Base-by-base conservation (phyloP, 2,329 filamentous ascomycete species). In the Diplocarpon rosae region DNA sequence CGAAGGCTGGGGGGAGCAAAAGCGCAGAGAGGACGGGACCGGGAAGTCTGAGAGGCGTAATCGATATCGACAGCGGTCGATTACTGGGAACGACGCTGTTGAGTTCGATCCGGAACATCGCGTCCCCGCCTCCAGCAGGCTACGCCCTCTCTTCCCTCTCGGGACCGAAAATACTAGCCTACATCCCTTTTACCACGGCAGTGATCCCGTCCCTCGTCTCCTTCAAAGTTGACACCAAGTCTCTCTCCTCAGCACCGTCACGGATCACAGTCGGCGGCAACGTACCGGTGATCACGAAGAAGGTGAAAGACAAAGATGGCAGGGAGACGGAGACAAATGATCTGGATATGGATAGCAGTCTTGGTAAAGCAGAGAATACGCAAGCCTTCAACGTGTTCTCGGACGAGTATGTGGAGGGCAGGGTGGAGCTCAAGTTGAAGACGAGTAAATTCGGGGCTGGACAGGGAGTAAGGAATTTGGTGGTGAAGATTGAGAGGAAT, bases 401-500 rank as follows among this genome's bases (percentile, higher is more conserved):
- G 20, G 57, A 59, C 45, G 57, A 59, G 37, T 59, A 57, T 33
- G 45, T 49, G 27, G 47, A 57, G 47, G 56, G 55, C 16, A 42
- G 37, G 12, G 48, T 56, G 1, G 54, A 56, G 35, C 30, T 59
- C 24, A 58, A 57, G 43, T 39, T 59, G 12, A 59, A 59, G 39
- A 50, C 49, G 27, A 55, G 51, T n/a, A 59, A 59, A 35, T 59
- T 59, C 46, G 54, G 48, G 2, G 52, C 28, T 1, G 42, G 53
- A 29, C 52, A 45, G 2, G 52, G 36, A 1, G 43, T 57, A 20
- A 59, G 54, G 51, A 59, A 56, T 39, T 36, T 59, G 46, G 52
- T 52, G 12, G 52, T 59, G 14, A 47, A 52, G 14, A 39, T 57
- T n/a, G 56, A 58, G 52, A 53, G 54, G 13, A 59, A 59, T 42